Conservation (phyloP, 176 grass and related monocot species). For the Aegilops sharonensis region DNA sequence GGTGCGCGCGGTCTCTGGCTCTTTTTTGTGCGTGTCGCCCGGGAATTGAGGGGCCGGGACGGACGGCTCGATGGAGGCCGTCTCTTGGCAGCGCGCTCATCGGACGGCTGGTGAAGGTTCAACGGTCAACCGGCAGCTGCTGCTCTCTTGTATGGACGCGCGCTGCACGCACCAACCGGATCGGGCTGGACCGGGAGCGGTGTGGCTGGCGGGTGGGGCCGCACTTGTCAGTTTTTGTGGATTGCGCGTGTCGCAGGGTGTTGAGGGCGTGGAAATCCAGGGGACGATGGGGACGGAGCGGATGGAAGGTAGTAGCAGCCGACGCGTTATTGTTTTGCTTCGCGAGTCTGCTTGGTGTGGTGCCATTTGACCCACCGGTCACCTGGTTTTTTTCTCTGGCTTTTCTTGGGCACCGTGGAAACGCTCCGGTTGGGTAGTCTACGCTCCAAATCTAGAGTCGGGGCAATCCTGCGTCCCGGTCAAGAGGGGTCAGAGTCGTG, state of each 20-base stretch:
- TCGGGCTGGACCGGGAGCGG: background rate
- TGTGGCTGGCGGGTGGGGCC: background rate
- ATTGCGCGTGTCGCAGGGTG: background rate
- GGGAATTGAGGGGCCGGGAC: conserved; percentile 4
- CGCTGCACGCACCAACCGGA: background rate
- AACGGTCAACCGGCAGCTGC: conserved; percentile 40
- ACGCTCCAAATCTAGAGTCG: background rate
- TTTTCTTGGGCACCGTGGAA: background rate
- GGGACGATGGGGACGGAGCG: background rate
- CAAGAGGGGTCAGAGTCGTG: background rate
- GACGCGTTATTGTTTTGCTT: conserved; percentile 34
- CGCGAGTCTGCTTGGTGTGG: background rate
- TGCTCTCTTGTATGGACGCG: background rate
- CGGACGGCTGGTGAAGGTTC: background rate
- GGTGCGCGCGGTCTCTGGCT: background rate
- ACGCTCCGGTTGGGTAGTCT: background rate
- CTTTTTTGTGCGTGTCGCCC: background rate
- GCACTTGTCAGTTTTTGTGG: background rate
- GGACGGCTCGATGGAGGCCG: conserved; percentile 1
- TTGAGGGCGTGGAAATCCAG: conserved; percentile 1
- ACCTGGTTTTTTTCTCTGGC: background rate
- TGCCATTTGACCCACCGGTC: background rate
- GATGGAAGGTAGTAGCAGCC: background rate
- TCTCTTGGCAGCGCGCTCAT: background rate
- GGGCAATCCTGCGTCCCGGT: background rate